phyloP scores from a whole-genome alignment of 768 basidiomycete species.

The Tremella yokohamensis region DNA sequence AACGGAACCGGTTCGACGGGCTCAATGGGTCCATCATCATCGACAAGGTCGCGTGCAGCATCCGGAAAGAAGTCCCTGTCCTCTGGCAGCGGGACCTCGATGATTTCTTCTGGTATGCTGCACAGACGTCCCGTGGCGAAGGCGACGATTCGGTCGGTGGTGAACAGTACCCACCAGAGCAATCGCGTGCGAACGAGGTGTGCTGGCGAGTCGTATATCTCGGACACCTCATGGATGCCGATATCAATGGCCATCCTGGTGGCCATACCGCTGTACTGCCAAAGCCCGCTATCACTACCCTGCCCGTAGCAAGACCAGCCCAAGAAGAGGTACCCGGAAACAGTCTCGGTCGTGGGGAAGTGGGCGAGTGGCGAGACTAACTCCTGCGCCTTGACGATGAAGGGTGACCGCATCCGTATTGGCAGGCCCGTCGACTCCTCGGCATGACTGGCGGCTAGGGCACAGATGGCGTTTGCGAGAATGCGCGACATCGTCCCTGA shows the following conservation, averaged over 20 bases:
- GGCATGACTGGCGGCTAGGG: constrained; percentile 32
- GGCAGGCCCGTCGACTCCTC: constrained; percentile 11
- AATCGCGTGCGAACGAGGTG: constrained; percentile 38
- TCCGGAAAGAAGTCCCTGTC: constrained; percentile 43
- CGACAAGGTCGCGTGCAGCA: constrained; percentile 24
- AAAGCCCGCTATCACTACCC: constrained; percentile 39
- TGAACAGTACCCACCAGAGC: constrained; percentile 39
- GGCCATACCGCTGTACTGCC: constrained; percentile 43
- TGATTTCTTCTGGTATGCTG: constrained; percentile 39
- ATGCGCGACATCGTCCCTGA: constrained; percentile 41
- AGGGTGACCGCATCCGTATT: constrained; percentile 31
- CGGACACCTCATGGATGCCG: constrained; percentile 37
- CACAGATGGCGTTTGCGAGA: constrained; percentile 36
- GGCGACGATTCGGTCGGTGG: constrained; percentile 42
- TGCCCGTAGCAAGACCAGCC: constrained; percentile 44
- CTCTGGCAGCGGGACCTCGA: constrained; percentile 42
- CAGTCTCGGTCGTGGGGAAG: constrained; percentile 39
- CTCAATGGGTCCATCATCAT: constrained; percentile 5
- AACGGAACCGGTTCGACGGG: constrained; percentile 37
- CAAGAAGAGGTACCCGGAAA: constrained; percentile 34
- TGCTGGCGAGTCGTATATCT: constrained; percentile 39
- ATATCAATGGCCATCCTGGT: constrained; percentile 44
- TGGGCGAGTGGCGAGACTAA: constrained; percentile 37
- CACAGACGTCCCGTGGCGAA: constrained; percentile 28
- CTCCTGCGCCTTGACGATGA: constrained; percentile 44